These are phyloP conservation scores for Solanum sitiens DNA, from an alignment of 257 asterid species.

Conservation along the genomic window DNA sequence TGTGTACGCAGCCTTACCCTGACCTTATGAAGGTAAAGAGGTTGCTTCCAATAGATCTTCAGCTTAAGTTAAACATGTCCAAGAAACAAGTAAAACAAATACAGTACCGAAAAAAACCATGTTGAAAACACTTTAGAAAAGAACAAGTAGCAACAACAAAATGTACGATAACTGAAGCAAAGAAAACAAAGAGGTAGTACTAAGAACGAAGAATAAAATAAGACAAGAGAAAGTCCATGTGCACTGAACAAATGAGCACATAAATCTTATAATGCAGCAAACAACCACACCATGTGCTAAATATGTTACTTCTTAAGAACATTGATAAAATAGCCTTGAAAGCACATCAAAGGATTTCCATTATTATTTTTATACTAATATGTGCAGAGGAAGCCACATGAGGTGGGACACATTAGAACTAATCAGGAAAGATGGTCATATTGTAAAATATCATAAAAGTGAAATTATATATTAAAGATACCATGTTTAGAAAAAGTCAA, in stretches of 20 bases:
- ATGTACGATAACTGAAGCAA: background rate
- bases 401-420: constrained; percentile 3
- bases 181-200: background rate
- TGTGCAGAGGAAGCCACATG: background rate
- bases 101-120: background rate
- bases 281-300: background rate
- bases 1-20: background rate
- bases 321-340: background rate
- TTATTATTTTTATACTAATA: background rate
- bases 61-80: background rate
- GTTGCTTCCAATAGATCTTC: background rate
- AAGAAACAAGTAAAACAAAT: background rate
- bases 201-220: background rate
- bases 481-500: background rate
- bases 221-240: background rate
- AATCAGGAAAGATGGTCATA: background rate
- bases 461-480: background rate
- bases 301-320: background rate
- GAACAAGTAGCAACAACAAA: background rate
- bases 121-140: background rate
- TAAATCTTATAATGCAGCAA: background rate
- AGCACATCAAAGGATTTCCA: background rate
- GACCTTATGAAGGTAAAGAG: background rate
- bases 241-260: background rate
- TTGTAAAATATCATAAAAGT: background rate